phyloP scores from a whole-genome alignment of 306 rosid species.

The Dicorynia guianensis region DNA sequence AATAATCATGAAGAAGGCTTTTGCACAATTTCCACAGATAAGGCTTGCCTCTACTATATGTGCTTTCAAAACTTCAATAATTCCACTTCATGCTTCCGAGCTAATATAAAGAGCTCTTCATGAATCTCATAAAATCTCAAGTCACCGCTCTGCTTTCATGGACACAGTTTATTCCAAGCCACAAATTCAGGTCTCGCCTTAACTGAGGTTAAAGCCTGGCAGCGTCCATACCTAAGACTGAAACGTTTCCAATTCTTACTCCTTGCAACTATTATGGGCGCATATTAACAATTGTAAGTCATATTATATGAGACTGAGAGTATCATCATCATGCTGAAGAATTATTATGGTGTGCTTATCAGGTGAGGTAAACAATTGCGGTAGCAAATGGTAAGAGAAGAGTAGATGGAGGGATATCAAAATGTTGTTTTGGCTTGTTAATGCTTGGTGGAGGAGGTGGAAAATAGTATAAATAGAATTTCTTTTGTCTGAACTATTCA shows the following conservation, averaged over 20 bases:
- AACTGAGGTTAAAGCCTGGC: no score
- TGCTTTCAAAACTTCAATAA: no score
- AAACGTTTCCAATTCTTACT: no score
- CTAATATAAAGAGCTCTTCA: background rate
- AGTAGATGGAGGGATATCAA: background rate
- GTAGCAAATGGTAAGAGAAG: background rate
- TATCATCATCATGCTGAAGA: no score
- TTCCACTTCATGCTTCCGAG: background rate
- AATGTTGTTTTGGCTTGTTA: background rate
- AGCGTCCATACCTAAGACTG: no score
- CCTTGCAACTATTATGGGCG: no score
- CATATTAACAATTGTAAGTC: no score
- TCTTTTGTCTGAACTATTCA: no score
- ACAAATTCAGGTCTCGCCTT: background rate
- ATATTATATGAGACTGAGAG: no score
- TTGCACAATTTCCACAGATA: background rate
- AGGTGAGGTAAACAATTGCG: background rate
- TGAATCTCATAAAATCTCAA: background rate
- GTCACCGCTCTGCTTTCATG: background rate
- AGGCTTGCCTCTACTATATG: background rate
- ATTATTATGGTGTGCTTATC: background rate
- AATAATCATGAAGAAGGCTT: background rate
- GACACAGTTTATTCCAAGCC: background rate
- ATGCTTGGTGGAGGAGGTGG: background rate
- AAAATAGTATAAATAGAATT: background rate